These are phyloP conservation scores for Gracilaria caudata DNA, from an alignment of 23 red algal genomes.

Conservation along the genomic window DNA sequence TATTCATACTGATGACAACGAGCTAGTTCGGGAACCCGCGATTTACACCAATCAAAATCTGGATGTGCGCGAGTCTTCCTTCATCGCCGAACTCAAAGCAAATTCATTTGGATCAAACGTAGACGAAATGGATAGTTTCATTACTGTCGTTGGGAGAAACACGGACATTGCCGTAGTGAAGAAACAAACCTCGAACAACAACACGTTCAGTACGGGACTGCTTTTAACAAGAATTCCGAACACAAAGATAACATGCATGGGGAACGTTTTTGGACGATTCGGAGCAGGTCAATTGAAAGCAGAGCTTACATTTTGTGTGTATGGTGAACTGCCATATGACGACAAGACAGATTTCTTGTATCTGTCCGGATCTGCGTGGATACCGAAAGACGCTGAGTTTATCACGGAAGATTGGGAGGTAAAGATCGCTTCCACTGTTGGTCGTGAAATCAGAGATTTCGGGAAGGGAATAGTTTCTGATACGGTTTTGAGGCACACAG, in stretches of 20 bases:
- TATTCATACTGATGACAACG: background rate
- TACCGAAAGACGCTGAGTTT: conserved; percentile 7
- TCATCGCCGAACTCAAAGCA: background rate
- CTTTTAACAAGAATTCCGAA: background rate
- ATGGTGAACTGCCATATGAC: background rate
- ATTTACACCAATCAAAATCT: background rate
- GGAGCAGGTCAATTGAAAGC: conserved; percentile 26
- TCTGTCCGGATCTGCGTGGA: conserved; percentile 3
- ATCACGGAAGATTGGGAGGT: conserved; percentile 7
- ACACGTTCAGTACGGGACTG: background rate
- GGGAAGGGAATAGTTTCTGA: conserved; percentile 4
- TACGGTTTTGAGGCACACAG: background rate
- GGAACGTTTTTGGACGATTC: conserved; percentile 10
- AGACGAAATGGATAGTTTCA: background rate
- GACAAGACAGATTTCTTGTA: conserved; percentile 1
- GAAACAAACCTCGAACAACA: too few relatives aligned
- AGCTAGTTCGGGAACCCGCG: background rate
- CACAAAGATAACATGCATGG: conserved; percentile 7
- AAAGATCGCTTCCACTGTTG: background rate
- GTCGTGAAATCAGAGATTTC: conserved; percentile 12
- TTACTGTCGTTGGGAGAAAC: background rate
- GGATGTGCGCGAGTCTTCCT: background rate
- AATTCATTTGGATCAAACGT: conserved; percentile 13
- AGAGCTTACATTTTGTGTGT: conserved; percentile 5
- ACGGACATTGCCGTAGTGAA: background rate